Evolutionary conservation across 2,329 filamentous ascomycete genomes (phyloP).

Genomic region (Annulohypoxylon truncatum): DNA sequence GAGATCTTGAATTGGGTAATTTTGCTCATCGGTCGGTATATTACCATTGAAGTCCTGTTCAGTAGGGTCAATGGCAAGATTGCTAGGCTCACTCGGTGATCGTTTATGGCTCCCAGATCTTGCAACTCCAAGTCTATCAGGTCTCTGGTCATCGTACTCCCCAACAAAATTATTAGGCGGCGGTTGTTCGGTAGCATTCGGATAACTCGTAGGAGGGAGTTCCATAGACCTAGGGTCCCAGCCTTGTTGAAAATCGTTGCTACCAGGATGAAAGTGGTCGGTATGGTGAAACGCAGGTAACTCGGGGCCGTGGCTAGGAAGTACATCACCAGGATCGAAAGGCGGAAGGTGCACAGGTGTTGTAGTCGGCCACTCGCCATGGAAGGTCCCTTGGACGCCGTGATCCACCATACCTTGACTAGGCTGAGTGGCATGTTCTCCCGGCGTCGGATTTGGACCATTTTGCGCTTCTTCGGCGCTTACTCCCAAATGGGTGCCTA

Average conservation of each 20-base stretch:
- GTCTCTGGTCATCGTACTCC: conserved; percentile 8
- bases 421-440: conserved; percentile 9
- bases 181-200: conserved; percentile 8
- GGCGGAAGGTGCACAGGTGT: not conserved
- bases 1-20: conserved; percentile 9
- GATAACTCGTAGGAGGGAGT: conserved; percentile 18
- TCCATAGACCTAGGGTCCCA: conserved; percentile 25
- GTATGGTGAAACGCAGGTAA: conserved; percentile 21
- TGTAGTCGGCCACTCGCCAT: conserved; percentile 20
- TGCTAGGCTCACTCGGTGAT: conserved; percentile 26
- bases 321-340: not conserved
- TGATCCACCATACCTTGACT: conserved; percentile 36
- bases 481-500: conserved; percentile 17
- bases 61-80: conserved; percentile 21
- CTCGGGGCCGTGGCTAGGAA: conserved; percentile 4
- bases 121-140: not conserved
- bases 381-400: conserved; percentile 32
- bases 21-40: conserved; percentile 11
- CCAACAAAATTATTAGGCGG: conserved; percentile 10
- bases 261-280: conserved; percentile 1
- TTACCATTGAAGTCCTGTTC: conserved; percentile 4
- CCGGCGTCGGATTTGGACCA: not conserved
- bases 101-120: conserved; percentile 17
- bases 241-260: conserved; percentile 12
- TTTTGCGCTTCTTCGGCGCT: conserved; percentile 2